Evolutionary conservation across 2,329 filamentous ascomycete species (phyloP).

Genomic region (Xylaria sp.): DNA sequence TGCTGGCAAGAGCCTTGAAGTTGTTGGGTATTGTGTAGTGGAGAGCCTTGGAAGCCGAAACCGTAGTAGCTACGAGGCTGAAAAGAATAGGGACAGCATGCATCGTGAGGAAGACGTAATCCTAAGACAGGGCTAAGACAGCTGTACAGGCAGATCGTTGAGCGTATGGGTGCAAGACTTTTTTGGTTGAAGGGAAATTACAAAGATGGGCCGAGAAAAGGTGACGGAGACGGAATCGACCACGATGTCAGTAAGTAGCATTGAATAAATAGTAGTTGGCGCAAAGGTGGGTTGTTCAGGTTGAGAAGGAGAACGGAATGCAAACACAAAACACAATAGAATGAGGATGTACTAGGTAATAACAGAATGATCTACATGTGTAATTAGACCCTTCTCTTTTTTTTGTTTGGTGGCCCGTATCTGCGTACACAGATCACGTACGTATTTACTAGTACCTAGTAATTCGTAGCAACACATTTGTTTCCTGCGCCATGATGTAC

Average conservation of each 20-base stretch:
- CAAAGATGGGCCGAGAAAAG: not conserved
- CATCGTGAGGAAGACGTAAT: conserved; percentile 37
- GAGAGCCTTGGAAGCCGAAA: conserved; percentile 41
- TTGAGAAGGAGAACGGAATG: not conserved
- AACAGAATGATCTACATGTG: not conserved
- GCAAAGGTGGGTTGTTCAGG: not conserved
- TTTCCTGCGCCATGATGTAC: not conserved
- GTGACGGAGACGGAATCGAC: not conserved
- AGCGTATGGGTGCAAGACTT: not conserved
- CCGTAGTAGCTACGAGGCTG: conserved; percentile 41
- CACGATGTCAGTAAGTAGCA: not conserved
- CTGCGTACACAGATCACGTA: conserved; percentile 9
- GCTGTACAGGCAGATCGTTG: too few relatives aligned
- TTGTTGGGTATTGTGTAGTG: conserved; percentile 43
- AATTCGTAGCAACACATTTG: conserved; percentile 6
- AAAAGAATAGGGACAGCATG: conserved; percentile 33
- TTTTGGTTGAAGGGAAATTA: not conserved
- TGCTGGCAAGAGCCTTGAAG: conserved; percentile 37
- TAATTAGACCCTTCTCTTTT: conserved; percentile 9
- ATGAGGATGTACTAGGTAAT: not conserved
- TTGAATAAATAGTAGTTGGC: not conserved
- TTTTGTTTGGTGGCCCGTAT: conserved; percentile 3
- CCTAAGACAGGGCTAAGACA: not conserved
- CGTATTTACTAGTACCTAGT: not conserved
- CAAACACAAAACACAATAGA: not conserved